Evolutionary conservation across 805 yeast species (phyloP), one percentile per base, ranked within the genome.

Genomic region (Debaryomyces maramus): DNA sequence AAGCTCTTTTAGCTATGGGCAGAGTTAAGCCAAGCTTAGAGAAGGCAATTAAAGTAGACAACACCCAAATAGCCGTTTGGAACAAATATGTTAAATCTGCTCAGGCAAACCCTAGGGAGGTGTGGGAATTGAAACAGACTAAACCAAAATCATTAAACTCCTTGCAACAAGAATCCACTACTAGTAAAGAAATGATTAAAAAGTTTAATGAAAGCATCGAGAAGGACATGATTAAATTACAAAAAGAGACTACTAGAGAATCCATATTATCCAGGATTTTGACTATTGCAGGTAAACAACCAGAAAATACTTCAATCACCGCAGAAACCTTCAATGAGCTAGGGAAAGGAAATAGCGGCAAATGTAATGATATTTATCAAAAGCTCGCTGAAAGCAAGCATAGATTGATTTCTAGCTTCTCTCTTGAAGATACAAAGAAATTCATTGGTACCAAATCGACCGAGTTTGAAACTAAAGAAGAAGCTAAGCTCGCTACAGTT

Each of bases 1-100:
- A 83, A 53, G 98, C 89, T 7, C 69, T 91, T 40, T 74, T 73
- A 43, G 97, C 97, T 2, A 65, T 90, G 62, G 98, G 98, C 46
- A 79, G 86, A 36, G 70, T 73, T 44, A 91, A 90, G 64, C 98
- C 98, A 38, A 73, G 85, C 41, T 61, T 85, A 32, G 75, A 74
- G 48, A 73, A 81, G 54, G 78, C 96, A 7, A 67, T 85, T 39
- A 77, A 78, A 48, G 72, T 83, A 31, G 96, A 88, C 58, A 79
- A 78, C 53, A 70, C 70, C 16, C 96, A 89, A 61, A 79, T 87
- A 35, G 67, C 73, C 19, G 74, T 77, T 46, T 91, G 90, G 93
- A 88, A 88, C 64, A 68, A 73, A 44, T 85, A 78, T 61, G 83
- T 90, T 5, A 71, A 73, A 17, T 61, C 70, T 24, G 89, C 83